Percentiles rank a stretch among this genome's conserved stretches.
These are phyloP conservation scores for Fraxinus sp. DNA, from an alignment of 305 asterid genomes.

Conservation along the genomic window DNA sequence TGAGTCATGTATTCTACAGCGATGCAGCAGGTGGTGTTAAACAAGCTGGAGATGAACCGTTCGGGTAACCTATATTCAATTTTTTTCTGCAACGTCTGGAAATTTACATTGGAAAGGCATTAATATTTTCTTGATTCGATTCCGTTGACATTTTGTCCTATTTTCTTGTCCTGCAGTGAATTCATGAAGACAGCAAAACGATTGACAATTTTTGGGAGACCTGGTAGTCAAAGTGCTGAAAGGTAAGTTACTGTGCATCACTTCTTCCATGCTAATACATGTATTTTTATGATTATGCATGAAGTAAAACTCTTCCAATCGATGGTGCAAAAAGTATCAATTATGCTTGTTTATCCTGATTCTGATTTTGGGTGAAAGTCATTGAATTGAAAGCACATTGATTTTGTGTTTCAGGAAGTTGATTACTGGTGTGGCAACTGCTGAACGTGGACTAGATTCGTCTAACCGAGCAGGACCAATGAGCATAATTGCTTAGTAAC, in stretches of 20 bases:
- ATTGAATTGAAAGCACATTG: conserved; percentile 18
- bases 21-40: conserved; percentile 68
- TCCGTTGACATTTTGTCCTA: conserved; percentile 14
- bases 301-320: not conserved
- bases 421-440: conserved; percentile 69
- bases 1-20: conserved; percentile 50
- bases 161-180: conserved; percentile 42
- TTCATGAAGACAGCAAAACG: conserved; percentile 49
- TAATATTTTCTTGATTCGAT: not conserved
- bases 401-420: conserved; percentile 53
- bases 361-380: not conserved
- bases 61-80: conserved; percentile 46
- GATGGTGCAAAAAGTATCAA: not conserved
- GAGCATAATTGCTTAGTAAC: conserved; percentile 62
- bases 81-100: not conserved
- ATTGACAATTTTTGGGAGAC: conserved; percentile 47
- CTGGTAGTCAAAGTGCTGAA: conserved; percentile 33
- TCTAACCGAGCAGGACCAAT: conserved; percentile 71
- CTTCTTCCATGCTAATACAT: not conserved
- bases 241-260: conserved; percentile 28
- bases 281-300: not conserved
- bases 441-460: conserved; percentile 74
- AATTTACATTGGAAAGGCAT: not conserved
- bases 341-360: not conserved
- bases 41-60: conserved; percentile 76